Percentiles rank a stretch among this genome's conserved stretches.
phyloP scores from a whole-genome alignment of 345 rosid species.

The Citrus cavaleriei region DNA sequence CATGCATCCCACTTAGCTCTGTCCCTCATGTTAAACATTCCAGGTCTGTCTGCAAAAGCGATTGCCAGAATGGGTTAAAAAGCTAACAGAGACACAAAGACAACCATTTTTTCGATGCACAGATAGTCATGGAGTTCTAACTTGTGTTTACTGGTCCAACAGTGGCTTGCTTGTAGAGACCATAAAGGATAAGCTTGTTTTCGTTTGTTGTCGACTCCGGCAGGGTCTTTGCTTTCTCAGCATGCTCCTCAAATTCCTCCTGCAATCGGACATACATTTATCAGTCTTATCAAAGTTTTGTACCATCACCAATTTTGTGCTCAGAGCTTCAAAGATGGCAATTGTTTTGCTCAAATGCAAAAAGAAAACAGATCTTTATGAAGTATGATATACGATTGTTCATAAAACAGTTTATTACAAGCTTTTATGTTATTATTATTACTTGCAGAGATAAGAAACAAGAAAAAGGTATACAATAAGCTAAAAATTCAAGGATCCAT shows the following conservation, averaged over 20 bases:
- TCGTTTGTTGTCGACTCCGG: slow-evolving; percentile 57
- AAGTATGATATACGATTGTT: too few relatives aligned
- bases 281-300: neutral
- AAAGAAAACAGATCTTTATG: too few relatives aligned
- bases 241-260: slow-evolving; percentile 74
- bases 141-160: slow-evolving; percentile 77
- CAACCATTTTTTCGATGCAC: neutral
- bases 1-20: slow-evolving; percentile 98
- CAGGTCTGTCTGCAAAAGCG: slow-evolving; percentile 68
- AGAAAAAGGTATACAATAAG: neutral
- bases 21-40: slow-evolving; percentile 75
- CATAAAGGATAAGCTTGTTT: slow-evolving; percentile 71
- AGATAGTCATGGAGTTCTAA: slow-evolving; percentile 14
- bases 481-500: neutral
- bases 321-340: neutral
- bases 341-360: neutral
- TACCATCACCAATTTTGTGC: too few relatives aligned
- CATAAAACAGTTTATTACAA: too few relatives aligned
- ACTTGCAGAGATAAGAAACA: neutral
- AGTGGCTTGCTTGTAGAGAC: slow-evolving; percentile 80
- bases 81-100: neutral
- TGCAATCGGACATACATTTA: slow-evolving; percentile 17
- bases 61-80: neutral
- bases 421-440: neutral
- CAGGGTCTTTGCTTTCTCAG: slow-evolving; percentile 65